Conservation (phyloP, 2,329 filamentous ascomycete species). For the Mycosphaerelloides madeirae region DNA sequence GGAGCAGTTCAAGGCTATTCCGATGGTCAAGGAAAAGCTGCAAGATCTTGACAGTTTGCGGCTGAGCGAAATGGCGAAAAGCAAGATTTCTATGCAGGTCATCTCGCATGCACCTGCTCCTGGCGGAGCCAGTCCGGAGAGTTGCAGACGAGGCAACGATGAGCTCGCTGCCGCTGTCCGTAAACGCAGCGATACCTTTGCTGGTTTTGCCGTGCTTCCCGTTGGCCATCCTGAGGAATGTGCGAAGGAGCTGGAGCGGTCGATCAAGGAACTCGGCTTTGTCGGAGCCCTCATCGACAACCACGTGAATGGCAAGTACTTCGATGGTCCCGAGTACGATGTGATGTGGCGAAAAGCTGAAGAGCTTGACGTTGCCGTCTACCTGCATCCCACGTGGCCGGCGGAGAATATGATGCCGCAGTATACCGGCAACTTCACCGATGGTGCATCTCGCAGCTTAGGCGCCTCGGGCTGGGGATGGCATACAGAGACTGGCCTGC, state of each 20-base stretch:
- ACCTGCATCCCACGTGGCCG: slow-evolving; percentile 48
- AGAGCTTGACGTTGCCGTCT: slow-evolving; percentile 48
- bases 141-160: slow-evolving; percentile 32
- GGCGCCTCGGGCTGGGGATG: slow-evolving; percentile 46
- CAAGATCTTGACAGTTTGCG: slow-evolving; percentile 26
- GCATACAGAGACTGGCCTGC: slow-evolving; percentile 49
- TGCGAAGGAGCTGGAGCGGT: slow-evolving; percentile 31
- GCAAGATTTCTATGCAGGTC: slow-evolving; percentile 31
- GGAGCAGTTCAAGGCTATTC: slow-evolving; percentile 32
- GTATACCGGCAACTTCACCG: slow-evolving; percentile 34
- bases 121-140: slow-evolving; percentile 22
- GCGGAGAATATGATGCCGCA: slow-evolving; percentile 35
- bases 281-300: slow-evolving; percentile 36
- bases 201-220: slow-evolving; percentile 33
- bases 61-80: slow-evolving; percentile 31
- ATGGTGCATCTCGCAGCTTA: slow-evolving; percentile 31
- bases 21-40: slow-evolving; percentile 27
- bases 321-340: slow-evolving; percentile 31
- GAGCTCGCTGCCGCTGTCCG: slow-evolving; percentile 29
- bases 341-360: slow-evolving; percentile 32
- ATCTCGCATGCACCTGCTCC: slow-evolving; percentile 32
- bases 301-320: slow-evolving; percentile 33
- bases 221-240: slow-evolving; percentile 29
- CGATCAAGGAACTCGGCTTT: slow-evolving; percentile 30
- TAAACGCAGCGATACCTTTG: slow-evolving; percentile 27